These are phyloP conservation scores for barley (Hordeum vulgare) DNA, from an alignment of 176 grass and related monocot genomes.

Conservation along the genomic window DNA sequence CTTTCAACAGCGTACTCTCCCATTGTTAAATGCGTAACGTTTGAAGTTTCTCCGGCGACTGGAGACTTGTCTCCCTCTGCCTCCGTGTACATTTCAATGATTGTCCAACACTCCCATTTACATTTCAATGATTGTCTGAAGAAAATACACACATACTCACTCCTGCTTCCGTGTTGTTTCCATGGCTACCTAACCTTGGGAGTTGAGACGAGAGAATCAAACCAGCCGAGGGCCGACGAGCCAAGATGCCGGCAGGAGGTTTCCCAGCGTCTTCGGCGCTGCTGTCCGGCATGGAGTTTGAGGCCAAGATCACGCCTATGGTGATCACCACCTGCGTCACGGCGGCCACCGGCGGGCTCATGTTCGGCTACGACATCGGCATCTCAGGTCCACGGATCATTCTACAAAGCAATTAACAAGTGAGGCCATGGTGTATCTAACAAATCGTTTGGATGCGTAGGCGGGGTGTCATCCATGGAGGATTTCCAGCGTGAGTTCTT, in stretches of 20 bases:
- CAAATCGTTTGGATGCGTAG: too few relatives aligned
- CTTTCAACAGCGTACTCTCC: too few relatives aligned
- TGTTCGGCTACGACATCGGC: background rate
- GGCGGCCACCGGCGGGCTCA: slow-evolving; percentile 1
- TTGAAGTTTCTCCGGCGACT: slow-evolving; percentile 25
- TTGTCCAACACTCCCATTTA: too few relatives aligned
- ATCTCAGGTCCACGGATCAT: slow-evolving; percentile 15
- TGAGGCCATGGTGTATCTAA: too few relatives aligned
- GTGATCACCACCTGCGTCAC: slow-evolving; percentile 76
- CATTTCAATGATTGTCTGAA: background rate
- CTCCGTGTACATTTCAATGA: too few relatives aligned
- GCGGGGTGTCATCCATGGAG: slow-evolving; percentile 71
- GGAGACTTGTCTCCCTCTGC: background rate
- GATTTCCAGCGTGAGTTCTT: slow-evolving; percentile 80
- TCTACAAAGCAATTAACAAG: slow-evolving; percentile 2
- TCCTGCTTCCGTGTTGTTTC: background rate
- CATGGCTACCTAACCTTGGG: too few relatives aligned
- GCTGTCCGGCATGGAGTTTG: slow-evolving; percentile 45
- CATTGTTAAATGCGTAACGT: too few relatives aligned
- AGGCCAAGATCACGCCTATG: slow-evolving; percentile 90
- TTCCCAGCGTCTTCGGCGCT: slow-evolving; percentile 57
- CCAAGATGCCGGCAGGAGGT: slow-evolving; percentile 67
- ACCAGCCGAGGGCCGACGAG: background rate
- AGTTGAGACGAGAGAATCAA: background rate
- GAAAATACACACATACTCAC: background rate